These are phyloP conservation scores for Globisporangium sylvaticum DNA, from an alignment of 352 stramenopile genomes.

Conservation along the genomic window DNA sequence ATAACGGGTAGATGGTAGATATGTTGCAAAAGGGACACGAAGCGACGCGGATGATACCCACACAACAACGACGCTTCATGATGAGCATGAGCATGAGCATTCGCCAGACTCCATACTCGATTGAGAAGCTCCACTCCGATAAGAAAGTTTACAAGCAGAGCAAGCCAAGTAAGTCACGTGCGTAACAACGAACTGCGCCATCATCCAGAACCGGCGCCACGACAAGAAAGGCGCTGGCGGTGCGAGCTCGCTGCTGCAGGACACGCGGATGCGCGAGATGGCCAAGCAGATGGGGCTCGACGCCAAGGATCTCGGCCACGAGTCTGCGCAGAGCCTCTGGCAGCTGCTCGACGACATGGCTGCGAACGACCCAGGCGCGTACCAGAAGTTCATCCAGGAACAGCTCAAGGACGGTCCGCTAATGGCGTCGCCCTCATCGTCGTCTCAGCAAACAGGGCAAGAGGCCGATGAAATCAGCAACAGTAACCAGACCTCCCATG, in stretches of 20 bases:
- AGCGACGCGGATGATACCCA: not conserved
- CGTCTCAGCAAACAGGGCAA: not conserved
- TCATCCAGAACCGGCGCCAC: constrained; percentile 74
- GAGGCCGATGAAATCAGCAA: not conserved
- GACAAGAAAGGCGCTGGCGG: constrained; percentile 22
- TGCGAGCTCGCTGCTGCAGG: constrained; percentile 38
- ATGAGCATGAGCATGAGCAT: too few species aligned
- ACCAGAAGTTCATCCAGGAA: constrained; percentile 80
- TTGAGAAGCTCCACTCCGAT: not conserved
- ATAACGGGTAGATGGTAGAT: not conserved
- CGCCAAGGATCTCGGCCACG: constrained; percentile 54
- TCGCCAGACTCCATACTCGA: too few species aligned
- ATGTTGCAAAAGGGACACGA: not conserved
- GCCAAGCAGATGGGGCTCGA: constrained; percentile 82
- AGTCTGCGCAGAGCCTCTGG: constrained; percentile 71
- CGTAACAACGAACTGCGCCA: constrained; percentile 73
- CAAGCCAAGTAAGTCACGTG: not conserved
- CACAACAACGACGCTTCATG: not conserved
- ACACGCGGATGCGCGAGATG: constrained; percentile 70
- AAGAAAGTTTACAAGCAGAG: not conserved
- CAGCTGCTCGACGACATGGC: constrained; percentile 74
- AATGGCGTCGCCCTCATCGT: not conserved
- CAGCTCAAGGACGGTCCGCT: constrained; percentile 70
- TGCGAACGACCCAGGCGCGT: constrained; percentile 54
- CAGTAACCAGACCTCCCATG: constrained; percentile 3